Percentiles rank a stretch among this genome's conserved stretches.
Conservation (phyloP, 805 yeast species). For the Starmera pachycereana region DNA sequence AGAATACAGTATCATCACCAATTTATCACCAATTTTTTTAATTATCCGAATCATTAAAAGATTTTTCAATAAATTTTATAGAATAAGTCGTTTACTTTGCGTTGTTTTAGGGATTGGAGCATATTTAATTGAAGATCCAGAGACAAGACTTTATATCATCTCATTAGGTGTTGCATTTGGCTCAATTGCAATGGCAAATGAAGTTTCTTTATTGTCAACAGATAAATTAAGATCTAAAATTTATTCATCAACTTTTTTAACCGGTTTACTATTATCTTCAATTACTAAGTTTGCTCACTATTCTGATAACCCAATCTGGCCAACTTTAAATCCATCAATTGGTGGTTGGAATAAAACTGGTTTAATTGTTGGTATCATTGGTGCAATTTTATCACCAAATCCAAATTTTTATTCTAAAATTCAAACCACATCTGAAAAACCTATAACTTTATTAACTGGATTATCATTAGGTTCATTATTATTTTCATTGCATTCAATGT, state of each 20-base stretch:
- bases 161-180: conserved; percentile 61
- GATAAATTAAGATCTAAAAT: conserved; percentile 13
- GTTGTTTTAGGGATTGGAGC: conserved; percentile 69
- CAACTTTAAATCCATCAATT: conserved; percentile 73
- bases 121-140: conserved; percentile 59
- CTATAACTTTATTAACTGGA: conserved; percentile 39
- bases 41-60: conserved; percentile 32
- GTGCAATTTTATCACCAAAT: conserved; percentile 52
- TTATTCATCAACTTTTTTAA: conserved; percentile 41
- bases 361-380: conserved; percentile 46
- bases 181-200: conserved; percentile 40
- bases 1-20: conserved; percentile 59
- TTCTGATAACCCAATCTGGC: conserved; percentile 95
- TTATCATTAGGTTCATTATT: conserved; percentile 70
- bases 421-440: conserved; percentile 2
- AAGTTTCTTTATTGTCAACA: conserved; percentile 18
- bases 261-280: conserved; percentile 69
- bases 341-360: conserved; percentile 83
- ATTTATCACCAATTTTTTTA: conserved; percentile 46
- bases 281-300: conserved; percentile 64
- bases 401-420: conserved; percentile 3
- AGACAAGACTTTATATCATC: conserved; percentile 50
- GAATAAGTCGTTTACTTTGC: conserved; percentile 41
- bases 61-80: conserved; percentile 35
- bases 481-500: conserved; percentile 61